phyloP scores from a whole-genome alignment of 345 rosid genomes.

The Erucastrum elatum region DNA sequence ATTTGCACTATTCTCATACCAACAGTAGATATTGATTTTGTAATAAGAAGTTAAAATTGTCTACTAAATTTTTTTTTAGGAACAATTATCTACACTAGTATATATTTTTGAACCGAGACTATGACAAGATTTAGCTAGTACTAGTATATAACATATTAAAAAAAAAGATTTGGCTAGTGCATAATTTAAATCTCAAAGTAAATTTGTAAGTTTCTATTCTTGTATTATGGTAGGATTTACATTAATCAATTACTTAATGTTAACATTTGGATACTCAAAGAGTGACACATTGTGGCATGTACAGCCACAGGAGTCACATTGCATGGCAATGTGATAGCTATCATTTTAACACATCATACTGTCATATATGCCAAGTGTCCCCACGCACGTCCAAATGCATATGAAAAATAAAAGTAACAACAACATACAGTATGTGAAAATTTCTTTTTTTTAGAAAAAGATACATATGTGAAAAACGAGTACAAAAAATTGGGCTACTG shows the following conservation, averaged over 20 bases:
- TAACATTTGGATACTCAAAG: background rate
- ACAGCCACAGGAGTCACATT: conserved; percentile 23
- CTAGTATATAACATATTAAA: too few relatives aligned
- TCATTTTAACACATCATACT: conserved; percentile 31
- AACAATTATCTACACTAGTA: too few relatives aligned
- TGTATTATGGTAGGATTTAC: background rate
- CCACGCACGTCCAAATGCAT: background rate
- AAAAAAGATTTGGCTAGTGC: background rate
- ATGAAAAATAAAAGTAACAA: background rate
- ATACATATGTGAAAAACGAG: too few relatives aligned
- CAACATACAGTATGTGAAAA: background rate
- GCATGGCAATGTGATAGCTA: conserved; percentile 30
- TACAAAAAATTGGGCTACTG: too few relatives aligned
- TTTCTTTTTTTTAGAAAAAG: too few relatives aligned
- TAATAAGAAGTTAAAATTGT: too few relatives aligned
- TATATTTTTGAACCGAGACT: too few relatives aligned
- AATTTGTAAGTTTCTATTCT: background rate
- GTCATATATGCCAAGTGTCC: conserved; percentile 28
- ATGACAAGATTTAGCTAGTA: too few relatives aligned
- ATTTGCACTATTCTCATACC: background rate
- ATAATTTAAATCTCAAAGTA: background rate
- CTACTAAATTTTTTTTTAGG: too few relatives aligned
- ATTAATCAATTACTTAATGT: background rate
- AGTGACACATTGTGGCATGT: conserved; percentile 30
- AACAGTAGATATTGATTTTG: too few relatives aligned